Base-by-base conservation (phyloP, 306 rosid species). In the Elaeagnus macrophylla region DNA sequence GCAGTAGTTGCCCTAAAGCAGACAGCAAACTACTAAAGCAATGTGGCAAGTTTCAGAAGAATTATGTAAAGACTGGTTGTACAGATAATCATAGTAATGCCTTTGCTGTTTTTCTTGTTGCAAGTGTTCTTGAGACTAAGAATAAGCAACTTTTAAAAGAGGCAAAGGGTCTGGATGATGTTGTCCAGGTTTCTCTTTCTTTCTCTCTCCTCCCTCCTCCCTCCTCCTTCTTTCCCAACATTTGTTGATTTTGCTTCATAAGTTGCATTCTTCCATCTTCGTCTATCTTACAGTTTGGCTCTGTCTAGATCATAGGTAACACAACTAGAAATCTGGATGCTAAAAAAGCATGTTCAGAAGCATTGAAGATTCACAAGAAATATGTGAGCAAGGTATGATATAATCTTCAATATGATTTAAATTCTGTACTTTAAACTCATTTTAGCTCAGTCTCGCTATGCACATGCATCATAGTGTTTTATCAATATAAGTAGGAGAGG, bases 101-200 rank as follows among this genome's bases (percentile, higher is more conserved):
- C 42, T 79, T 90, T 17, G 70, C 97, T 13, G 75, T 90, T 64
- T 90, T 83, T 58, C 84, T 90, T 51, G 94, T 86, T 78, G 95
- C 95, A 17, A 81, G 94, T 74, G 84, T 90, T 49, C 94, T 90
- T 51, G 94, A 86, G 79, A 62, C 79, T 19, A 90, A 81, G 72
- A 81, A 90, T 35, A 81, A 83, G 73, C 79, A 77, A 56, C 82
- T 90, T 71, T 66, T 86, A 41, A 78, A 61, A 61, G 88, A 90
- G 68, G 97, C 97, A 48, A 83, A 82, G 80, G 97, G 94, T 35
- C 79, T 90, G 36, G 97, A 90, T 38, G 97, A 90, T 57, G 94
- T 90, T 62, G 94, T 90, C 48, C 43, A 67, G 86, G 95, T 75
- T n/a, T 58, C 57, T n/a, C n/a, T n/a, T n/a, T n/a, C n/a, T n/a